Evolutionary conservation across 345 rosid genomes (phyloP).

Genomic region (Rhizophora apiculata): DNA sequence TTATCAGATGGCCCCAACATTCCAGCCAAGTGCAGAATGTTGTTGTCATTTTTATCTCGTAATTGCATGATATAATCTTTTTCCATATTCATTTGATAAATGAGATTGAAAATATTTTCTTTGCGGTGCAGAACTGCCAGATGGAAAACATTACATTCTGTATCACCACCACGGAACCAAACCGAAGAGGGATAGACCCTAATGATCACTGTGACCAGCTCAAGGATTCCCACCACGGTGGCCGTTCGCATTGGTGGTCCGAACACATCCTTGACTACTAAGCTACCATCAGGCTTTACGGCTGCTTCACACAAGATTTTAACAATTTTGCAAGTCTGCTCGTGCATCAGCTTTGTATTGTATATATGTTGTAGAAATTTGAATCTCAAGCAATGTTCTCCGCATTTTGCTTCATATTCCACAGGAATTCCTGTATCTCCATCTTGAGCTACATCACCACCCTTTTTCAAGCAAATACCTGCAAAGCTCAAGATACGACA

Average conservation of each 20-base stretch:
- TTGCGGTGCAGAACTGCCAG: slow-evolving; percentile 11
- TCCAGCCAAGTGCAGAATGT: slow-evolving; percentile 18
- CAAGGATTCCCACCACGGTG: background rate
- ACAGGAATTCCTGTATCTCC: background rate
- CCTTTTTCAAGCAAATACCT: background rate
- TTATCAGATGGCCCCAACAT: slow-evolving; percentile 7
- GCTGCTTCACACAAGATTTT: background rate
- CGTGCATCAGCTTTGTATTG: background rate
- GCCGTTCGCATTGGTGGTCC: background rate
- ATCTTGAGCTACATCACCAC: background rate
- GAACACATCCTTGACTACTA: background rate
- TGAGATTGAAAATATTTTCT: slow-evolving; percentile 16
- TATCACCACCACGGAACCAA: background rate
- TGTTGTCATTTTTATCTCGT: background rate
- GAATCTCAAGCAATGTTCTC: background rate
- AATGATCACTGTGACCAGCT: background rate
- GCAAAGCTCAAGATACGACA: background rate
- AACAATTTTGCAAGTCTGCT: background rate
- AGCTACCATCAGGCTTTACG: background rate
- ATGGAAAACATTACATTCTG: background rate
- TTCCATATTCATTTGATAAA: background rate
- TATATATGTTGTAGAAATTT: background rate
- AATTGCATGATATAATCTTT: background rate
- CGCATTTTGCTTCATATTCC: too few relatives aligned
- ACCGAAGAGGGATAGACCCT: background rate